Evolutionary conservation across 2,329 filamentous ascomycete genomes (phyloP).

Genomic region (Diaporthe helianthi): DNA sequence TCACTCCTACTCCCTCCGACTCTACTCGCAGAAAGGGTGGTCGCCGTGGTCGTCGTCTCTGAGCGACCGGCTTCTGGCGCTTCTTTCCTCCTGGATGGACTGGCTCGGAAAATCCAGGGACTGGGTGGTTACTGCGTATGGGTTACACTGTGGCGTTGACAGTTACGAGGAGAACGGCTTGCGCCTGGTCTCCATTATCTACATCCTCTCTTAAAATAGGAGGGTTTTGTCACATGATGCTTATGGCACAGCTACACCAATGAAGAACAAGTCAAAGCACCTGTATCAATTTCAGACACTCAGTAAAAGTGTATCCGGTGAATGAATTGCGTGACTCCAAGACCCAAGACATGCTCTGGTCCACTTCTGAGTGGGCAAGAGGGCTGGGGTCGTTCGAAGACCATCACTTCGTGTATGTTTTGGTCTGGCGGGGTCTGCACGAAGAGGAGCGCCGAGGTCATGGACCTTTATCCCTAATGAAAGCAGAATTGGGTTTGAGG

Average conservation of each 20-base stretch:
- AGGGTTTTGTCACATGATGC: conserved; percentile 56
- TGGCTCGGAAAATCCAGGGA: conserved; percentile 29
- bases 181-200: conserved; percentile 67
- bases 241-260: conserved; percentile 47
- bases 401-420: not conserved
- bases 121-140: conserved; percentile 51
- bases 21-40: conserved; percentile 99
- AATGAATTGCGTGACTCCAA: not conserved
- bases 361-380: not conserved
- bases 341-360: not conserved
- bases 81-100: conserved; percentile 24
- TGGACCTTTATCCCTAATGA: not conserved
- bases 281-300: not conserved
- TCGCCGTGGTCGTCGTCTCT: conserved; percentile 99
- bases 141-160: conserved; percentile 69
- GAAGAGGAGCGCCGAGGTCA: too few species aligned
- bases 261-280: conserved; percentile 37
- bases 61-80: conserved; percentile 55
- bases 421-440: not conserved
- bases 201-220: conserved; percentile 10
- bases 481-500: not conserved
- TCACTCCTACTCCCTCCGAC: conserved; percentile 98
- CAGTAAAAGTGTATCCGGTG: not conserved
- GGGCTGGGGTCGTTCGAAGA: not conserved
- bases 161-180: conserved; percentile 77